Evolutionary conservation across 2,329 filamentous ascomycete genomes (phyloP), one percentile per base, ranked within the genome.

Genomic region (Ambrosiella xylebori): DNA sequence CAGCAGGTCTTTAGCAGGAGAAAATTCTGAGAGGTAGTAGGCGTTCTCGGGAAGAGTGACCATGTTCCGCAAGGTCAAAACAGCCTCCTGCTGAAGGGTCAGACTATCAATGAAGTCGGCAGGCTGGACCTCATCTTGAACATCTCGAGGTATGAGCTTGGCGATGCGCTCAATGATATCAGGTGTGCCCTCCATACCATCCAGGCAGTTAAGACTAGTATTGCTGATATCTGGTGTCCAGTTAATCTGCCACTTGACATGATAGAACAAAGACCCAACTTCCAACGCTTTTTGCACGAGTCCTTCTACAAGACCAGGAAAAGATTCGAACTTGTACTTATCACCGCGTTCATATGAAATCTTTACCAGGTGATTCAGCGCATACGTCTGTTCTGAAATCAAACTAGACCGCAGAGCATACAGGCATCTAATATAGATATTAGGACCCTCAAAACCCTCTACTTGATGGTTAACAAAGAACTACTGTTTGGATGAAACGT

Each of bases 261-360:
- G 77, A 66, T 89, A 93, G 70, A 90, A 94, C 11, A 95, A 71
- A 52, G 76, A 78, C 58, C 85, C 85, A 45, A 95, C 78, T 62
- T 90, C 81, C 54, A 96, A 74, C 1, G 86, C 83, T 66, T 94
- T 94, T 61, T 89, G 85, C 58, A 95, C 82, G 8, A 98, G 76
- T 2, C 87, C 86, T 69, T 97, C 93, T 0, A 88, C 88, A 36
- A 98, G 76, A 8, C 88, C 84, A 1, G 87, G 85, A 64, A 96
- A 97, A 4, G 88, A 86, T 64, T 95, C 89, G 63, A 97, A 96
- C 61, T 88, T 86, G 71, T 95, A 96, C 69, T 95, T 95, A 68
- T 97, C 93, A 51, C 91, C 91, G 49, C 90, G 81, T 69, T 97
- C 90, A 66, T 85, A 93, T 0, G 90, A 96, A 36, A 97, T 96